Conservation (phyloP, 768 basidiomycete species). For the Leccinum truebloodii region DNA sequence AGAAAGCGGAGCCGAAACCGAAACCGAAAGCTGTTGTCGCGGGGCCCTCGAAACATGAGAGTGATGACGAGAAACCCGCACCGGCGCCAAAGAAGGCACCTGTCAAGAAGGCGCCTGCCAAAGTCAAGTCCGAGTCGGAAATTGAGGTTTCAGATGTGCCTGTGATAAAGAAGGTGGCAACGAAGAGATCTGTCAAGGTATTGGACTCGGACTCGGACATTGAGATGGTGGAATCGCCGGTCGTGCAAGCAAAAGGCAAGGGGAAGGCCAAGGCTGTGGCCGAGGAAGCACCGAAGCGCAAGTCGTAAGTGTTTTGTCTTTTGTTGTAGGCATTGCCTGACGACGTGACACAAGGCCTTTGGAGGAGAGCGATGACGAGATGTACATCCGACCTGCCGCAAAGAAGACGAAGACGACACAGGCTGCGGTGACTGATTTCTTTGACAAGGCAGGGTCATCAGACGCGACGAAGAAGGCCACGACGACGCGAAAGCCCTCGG, state of each 20-base stretch:
- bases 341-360: constrained; percentile 29
- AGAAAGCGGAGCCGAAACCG: constrained; percentile 33
- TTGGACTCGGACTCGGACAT: constrained; percentile 42
- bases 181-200: constrained; percentile 26
- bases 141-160: constrained; percentile 33
- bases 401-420: constrained; percentile 54
- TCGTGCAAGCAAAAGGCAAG: constrained; percentile 39
- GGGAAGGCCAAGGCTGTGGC: constrained; percentile 43
- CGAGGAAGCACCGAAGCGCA: constrained; percentile 53
- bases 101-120: constrained; percentile 33
- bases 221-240: constrained; percentile 28
- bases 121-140: constrained; percentile 43
- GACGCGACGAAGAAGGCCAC: constrained; percentile 42
- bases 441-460: constrained; percentile 44
- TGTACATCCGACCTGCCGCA: constrained; percentile 43
- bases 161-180: constrained; percentile 21
- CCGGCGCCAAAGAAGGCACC: constrained; percentile 33
- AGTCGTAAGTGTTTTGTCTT: constrained; percentile 49
- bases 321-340: constrained; percentile 13
- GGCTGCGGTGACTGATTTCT: constrained; percentile 59
- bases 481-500: constrained; percentile 51
- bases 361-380: constrained; percentile 39
- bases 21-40: constrained; percentile 27
- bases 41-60: constrained; percentile 47
- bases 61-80: constrained; percentile 39